Evolutionary conservation across 1,284 basidiomycete species (phyloP), one percentile per base, ranked within the genome.

Genomic region (Anthracocystis setariae): DNA sequence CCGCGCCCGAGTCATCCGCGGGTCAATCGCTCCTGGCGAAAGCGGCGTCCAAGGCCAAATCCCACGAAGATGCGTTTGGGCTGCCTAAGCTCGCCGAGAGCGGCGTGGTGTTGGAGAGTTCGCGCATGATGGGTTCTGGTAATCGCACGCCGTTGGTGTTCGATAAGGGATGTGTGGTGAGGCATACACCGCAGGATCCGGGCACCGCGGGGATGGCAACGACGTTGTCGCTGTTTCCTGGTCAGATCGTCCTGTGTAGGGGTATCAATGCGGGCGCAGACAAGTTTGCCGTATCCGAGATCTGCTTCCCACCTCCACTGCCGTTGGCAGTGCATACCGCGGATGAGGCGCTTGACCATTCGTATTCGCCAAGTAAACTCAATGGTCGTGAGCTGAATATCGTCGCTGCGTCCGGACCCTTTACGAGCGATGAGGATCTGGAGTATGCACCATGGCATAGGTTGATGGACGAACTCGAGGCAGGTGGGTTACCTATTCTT

Each of bases 261-360:
- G 96, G 96, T 0, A 88, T 88, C 77, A 98, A 98, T 82, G 94
- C 93, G 2, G 92, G 93, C 1, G 94, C 92, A 5, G 90, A 89
- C 2, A 89, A 88, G 82, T 98, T 97, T 81, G 86, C 89, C 15
- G 94, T 91, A 0, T 88, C 89, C 24, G 93, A 98, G 79, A 86
- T 97, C 13, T 83, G 97, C 35, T 86, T 90, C 74, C 77, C 76
- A 20, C 78, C 81, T 2, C 59, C 79, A 0, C 49, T 81, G 25
- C 77, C 78, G 0, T 63, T 78, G 25, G 71, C 80, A 7, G 70
- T 72, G 3, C 71, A 76, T 15, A 55, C 53, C 10, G 54, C 53
- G 2, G 44, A 59, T 3, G 71, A 78, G 25, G 61, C 80, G n/a
- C 24, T 60, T 7, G 47, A 66, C 13, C 52, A 74, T 37, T 63